phyloP scores from a whole-genome alignment of 345 rosid species.

The Linum trigynum region DNA sequence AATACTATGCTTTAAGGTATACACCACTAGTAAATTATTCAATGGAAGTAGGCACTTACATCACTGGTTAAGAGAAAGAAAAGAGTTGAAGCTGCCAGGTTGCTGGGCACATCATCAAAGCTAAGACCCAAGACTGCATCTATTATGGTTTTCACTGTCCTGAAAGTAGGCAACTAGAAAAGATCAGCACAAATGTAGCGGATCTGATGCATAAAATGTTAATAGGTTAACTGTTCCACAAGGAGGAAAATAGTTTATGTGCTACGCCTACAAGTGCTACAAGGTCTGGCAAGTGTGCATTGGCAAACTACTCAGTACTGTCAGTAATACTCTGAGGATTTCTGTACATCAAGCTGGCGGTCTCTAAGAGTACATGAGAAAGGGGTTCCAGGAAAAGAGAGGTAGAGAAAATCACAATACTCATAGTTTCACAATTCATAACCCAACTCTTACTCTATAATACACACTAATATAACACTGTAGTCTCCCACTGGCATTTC shows the following conservation, averaged over 20 bases:
- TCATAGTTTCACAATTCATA: not conserved
- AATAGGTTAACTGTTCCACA: not conserved
- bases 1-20: too few species aligned
- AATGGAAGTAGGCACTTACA: slow-evolving; percentile 33
- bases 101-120: slow-evolving; percentile 69
- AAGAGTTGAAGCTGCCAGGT: slow-evolving; percentile 75
- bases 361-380: not conserved
- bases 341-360: not conserved
- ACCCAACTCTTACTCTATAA: not conserved
- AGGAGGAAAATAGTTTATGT: not conserved
- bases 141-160: slow-evolving; percentile 59
- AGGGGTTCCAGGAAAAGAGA: not conserved
- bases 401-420: not conserved
- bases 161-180: slow-evolving; percentile 32
- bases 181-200: slow-evolving; percentile 1
- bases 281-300: not conserved
- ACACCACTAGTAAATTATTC: not conserved
- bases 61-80: slow-evolving; percentile 64
- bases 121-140: slow-evolving; percentile 73
- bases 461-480: too few species aligned
- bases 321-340: not conserved
- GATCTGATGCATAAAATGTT: not conserved
- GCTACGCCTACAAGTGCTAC: not conserved
- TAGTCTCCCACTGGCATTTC: too few species aligned
- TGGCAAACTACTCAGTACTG: not conserved